Evolutionary conservation across 176 grass and related monocot species (phyloP), one percentile per base, ranked within the genome.

Genomic region (Ananas comosus): DNA sequence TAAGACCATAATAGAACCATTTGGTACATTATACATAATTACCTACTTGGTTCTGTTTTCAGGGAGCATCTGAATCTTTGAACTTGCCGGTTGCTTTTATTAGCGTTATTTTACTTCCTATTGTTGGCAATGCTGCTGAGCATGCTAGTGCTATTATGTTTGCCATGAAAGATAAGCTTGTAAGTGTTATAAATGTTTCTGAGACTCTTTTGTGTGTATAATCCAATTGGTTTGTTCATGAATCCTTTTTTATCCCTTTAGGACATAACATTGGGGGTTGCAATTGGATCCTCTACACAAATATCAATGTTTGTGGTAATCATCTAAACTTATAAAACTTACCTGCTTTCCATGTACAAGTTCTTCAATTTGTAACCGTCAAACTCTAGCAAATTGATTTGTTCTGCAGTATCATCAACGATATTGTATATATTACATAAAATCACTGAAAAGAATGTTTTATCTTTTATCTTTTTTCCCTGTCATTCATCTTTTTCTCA

Each of bases 121-220:
- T 99, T 4, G 94, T 93, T 48, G 94, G 94, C 51, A 97, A 97
- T 53, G 94, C 94, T 77, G 89, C 94, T 80, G 94, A 97, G 80
- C 88, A 96, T 90, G 87, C 94, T 21, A 97, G 94, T 12, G 94
- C 94, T 24, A 97, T 97, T 87, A 97, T 97, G 94, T 97, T 97
- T 88, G 94, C 94, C 76, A 97, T 93, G 89, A 97, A 93, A 90
- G 81, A 97, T 65, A 97, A 97, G 82, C 87, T 97, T 80, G 94
- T 97, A 83, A 78, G 70, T 68, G 23, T 68, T 49, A 2, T 18
- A 53, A 18, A 23, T 67, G 77, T 51, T 33, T 64, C 70, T 71
- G 49, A 24, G 68, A 59, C 64, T 11, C 81, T 75, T 65, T 42
- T 42, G 1, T 42, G 72, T 63, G 70, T 0, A 63, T 49, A 25